Percentiles rank a stretch among this genome's conserved stretches.
Evolutionary conservation across 2,329 filamentous ascomycete species (phyloP).

Genomic region (Tricladium varicosporioides): DNA sequence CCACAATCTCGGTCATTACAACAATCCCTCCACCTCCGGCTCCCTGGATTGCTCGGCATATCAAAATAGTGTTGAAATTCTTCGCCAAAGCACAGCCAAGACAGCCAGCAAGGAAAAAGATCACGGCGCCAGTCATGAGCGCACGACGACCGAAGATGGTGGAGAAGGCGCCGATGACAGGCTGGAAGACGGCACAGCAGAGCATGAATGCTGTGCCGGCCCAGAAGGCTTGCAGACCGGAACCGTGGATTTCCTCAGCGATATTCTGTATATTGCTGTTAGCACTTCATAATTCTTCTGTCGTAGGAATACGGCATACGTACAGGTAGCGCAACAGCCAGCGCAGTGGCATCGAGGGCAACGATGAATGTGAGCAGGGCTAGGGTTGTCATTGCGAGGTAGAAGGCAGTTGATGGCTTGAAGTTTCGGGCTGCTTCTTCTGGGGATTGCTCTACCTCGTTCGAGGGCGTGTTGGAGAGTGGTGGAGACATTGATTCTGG

Average conservation of each 20-base stretch:
- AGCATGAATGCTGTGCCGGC: slow-evolving; percentile 41
- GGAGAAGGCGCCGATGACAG: slow-evolving; percentile 30
- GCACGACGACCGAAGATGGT: slow-evolving; percentile 18
- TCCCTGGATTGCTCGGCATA: slow-evolving; percentile 42
- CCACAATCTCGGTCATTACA: slow-evolving; percentile 41
- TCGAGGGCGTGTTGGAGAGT: no score
- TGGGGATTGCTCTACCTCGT: no score
- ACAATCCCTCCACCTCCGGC: slow-evolving; percentile 48
- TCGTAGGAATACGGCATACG: neutral
- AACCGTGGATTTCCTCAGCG: slow-evolving; percentile 39
- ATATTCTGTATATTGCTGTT: neutral
- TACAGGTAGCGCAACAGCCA: slow-evolving; percentile 2
- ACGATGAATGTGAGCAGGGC: slow-evolving; percentile 4
- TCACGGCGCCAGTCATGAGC: slow-evolving; percentile 8
- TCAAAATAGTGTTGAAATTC: slow-evolving; percentile 25
- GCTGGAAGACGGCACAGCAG: slow-evolving; percentile 48
- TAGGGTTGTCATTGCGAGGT: slow-evolving; percentile 3
- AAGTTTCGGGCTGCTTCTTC: neutral
- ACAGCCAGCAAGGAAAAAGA: slow-evolving; percentile 15
- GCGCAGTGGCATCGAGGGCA: slow-evolving; percentile 3
- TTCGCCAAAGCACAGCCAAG: slow-evolving; percentile 32
- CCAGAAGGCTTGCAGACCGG: slow-evolving; percentile 63
- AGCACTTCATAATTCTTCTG: neutral
- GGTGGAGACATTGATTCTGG: no score
- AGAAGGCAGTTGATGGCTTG: neutral